Evolutionary conservation across 257 asterid genomes (phyloP), one percentile per base, ranked within the genome.

Genomic region (Cruciata laevipes): DNA sequence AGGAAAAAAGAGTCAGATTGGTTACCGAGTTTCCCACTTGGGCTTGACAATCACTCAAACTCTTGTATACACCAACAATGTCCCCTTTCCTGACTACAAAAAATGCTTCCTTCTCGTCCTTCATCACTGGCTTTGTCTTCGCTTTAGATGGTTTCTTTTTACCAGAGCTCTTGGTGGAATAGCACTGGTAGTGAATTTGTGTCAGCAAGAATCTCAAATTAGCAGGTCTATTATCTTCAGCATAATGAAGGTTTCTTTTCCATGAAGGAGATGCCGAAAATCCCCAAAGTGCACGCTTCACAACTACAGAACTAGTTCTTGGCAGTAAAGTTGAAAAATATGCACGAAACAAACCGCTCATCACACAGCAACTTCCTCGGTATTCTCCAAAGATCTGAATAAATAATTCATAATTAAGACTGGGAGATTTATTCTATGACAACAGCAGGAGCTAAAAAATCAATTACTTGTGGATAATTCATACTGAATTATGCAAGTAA

Each of bases 21-120:
- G 80, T 83, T 89, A 92, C 98, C 86, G 98, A 92, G 64, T 89
- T 75, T 78, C 97, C 98, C 62, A 87, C 98, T 92, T 92, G 98
- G 67, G 88, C 86, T 83, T 92, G 98, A 69, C 97, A 92, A 75
- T 92, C 98, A 74, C 89, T 89, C 74, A 92, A 82, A 79, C 89
- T 89, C 82, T 87, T 92, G 86, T 87, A 92, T 31, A 92, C 85
- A 66, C 98, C 98, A 55, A 89, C 84, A 63, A 89, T 77, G 75
- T 89, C 97, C 35, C 97, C 98, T 81, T 92, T 92, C 77, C 97
- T 91, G 49, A 87, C 95, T 74, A 92, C 98, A 79, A 87, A 92
- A 75, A 92, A 92, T 25, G 96, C 90, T 59, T 89, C 98, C 73
- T 78, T 89, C 56, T 92, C 98, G 68, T 89, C 96, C 86, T 89